Evolutionary conservation across 2,329 filamentous ascomycete genomes (phyloP).

Genomic region (Tolypocladium album): DNA sequence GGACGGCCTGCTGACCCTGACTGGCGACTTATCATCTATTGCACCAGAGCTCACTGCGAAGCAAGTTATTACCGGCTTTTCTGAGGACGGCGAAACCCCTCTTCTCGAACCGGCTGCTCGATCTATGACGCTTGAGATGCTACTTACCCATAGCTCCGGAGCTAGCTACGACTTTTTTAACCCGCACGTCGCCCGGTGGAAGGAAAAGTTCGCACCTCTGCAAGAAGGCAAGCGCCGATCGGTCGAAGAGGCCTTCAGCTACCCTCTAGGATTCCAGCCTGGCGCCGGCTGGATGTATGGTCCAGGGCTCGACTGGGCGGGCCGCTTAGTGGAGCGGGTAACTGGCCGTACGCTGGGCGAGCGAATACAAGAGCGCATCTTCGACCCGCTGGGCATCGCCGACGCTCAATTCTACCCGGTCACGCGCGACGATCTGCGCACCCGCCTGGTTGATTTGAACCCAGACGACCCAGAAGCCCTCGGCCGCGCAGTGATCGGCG

Average conservation of each 20-base stretch:
- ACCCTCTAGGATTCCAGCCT: conserved; percentile 32
- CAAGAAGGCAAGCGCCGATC: conserved; percentile 10
- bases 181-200: conserved; percentile 24
- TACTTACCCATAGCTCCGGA: conserved; percentile 42
- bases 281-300: conserved; percentile 41
- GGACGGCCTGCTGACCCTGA: conserved; percentile 32
- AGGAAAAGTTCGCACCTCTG: conserved; percentile 14
- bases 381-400: conserved; percentile 22
- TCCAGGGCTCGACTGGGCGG: conserved; percentile 34
- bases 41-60: conserved; percentile 37
- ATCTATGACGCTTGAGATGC: conserved; percentile 36
- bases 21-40: conserved; percentile 30
- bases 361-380: conserved; percentile 26
- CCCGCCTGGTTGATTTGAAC: conserved; percentile 24
- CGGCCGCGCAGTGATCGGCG: conserved; percentile 10
- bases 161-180: conserved; percentile 31
- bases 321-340: conserved; percentile 28
- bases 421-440: conserved; percentile 24
- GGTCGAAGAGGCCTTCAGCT: conserved; percentile 29
- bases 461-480: conserved; percentile 20
- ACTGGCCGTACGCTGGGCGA: conserved; percentile 23
- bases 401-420: conserved; percentile 26
- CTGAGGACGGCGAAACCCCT: conserved; percentile 26
- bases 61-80: conserved; percentile 35
- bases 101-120: conserved; percentile 18